Conservation (phyloP, 2,329 filamentous ascomycete genomes). For the Periconia sp. region DNA sequence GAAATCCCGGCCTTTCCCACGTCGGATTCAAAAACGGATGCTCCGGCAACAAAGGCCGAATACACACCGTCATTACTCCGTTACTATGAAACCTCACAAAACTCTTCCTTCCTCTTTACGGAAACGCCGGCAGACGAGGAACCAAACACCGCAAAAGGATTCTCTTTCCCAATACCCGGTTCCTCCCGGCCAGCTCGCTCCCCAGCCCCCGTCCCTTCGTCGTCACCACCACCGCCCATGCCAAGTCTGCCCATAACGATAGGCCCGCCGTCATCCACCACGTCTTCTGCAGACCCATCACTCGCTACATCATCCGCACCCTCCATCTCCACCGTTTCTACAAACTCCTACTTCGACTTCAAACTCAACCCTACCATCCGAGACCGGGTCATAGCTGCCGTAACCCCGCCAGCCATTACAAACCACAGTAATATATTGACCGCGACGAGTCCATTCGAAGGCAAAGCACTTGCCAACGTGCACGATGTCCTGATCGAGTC, state of each 20-base stretch:
- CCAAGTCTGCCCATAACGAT: background rate
- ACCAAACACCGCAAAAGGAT: slow-evolving; percentile 21
- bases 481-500: slow-evolving; percentile 36
- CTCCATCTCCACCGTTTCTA: slow-evolving; percentile 30
- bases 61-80: slow-evolving; percentile 33
- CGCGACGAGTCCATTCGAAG: slow-evolving; percentile 38
- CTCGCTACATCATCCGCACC: slow-evolving; percentile 36
- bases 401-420: slow-evolving; percentile 23
- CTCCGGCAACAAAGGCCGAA: slow-evolving; percentile 17
- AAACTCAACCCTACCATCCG: slow-evolving; percentile 29
- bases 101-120: slow-evolving; percentile 33
- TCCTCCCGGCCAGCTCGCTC: slow-evolving; percentile 14
- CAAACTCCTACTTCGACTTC: slow-evolving; percentile 37
- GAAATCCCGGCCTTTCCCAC: slow-evolving; percentile 12
- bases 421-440: slow-evolving; percentile 23
- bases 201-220: slow-evolving; percentile 7
- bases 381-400: slow-evolving; percentile 33
- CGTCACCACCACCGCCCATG: background rate
- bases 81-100: slow-evolving; percentile 30
- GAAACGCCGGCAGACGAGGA: slow-evolving; percentile 27
- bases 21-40: background rate
- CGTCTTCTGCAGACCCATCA: slow-evolving; percentile 28
- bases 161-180: slow-evolving; percentile 21
- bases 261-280: slow-evolving; percentile 17
- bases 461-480: slow-evolving; percentile 26